Base-by-base conservation (phyloP, 169 alveolate genomes). In the Plasmodium chabaudi region DNA sequence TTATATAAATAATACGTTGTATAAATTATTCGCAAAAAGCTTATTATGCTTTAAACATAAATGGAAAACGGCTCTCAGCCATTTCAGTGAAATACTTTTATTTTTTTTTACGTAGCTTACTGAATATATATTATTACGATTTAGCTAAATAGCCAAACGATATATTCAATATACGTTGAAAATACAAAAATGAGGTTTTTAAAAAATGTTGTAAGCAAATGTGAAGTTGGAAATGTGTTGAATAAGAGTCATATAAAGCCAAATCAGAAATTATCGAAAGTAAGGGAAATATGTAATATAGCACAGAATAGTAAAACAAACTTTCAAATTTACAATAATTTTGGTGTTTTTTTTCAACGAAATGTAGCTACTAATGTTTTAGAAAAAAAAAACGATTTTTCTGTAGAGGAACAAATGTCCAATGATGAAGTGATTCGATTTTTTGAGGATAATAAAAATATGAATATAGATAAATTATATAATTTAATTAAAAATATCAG, bases 391-490 rank as follows among this genome's bases (percentile, higher is more conserved):
- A 79, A 42, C 21, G 67, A 82, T 12, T 42, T 47, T 15, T 27
- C 21, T 44, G 72, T 55, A 49, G 86, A 82, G 27, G 91, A 84
- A 15, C 21, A 69, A 12, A 84, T 84, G 91, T 69, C 69, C 47
- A 84, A 84, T 72, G 87, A 84, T 17, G 91, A 84, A 17, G 59
- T 84, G 60, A 68, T 84, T 5, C 44, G 19, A 56, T 84, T 69
- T 70, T 84, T 84, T 51, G 91, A 84, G 68, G 87, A 84, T 9
- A 84, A 84, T 47, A 84, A 84, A 57, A 68, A 84, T 69, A 84
- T 84, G 91, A 84, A 84, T 61, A 84, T 84, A 46, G 91, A 84
- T 56, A 84, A 84, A 63, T 51, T 84, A 55, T 84, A 84, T 42
- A 84, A 84, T 53, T 69, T 84, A 69, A 63, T 84, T 42, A 84